Conservation (phyloP, 129 eudicot species). For the Silybum marianum region DNA sequence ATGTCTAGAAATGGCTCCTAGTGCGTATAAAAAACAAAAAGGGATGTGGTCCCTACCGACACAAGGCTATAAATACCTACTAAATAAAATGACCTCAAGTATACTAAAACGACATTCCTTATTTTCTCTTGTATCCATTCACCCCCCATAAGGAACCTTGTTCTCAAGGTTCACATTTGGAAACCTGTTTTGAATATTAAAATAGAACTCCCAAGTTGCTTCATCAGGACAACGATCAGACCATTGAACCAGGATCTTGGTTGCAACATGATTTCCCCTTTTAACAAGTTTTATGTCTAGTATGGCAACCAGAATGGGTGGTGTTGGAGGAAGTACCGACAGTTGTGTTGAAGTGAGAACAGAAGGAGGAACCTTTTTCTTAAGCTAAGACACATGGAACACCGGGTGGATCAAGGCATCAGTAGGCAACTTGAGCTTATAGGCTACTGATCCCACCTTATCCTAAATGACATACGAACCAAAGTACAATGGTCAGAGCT, state of each 20-base stretch:
- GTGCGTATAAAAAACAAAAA: too few species aligned
- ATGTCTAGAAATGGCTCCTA: too few species aligned
- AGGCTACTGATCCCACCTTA: neutral
- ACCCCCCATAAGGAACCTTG: neutral
- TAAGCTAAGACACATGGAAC: neutral
- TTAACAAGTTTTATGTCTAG: neutral
- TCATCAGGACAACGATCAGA: neutral
- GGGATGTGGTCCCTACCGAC: too few species aligned
- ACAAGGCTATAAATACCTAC: neutral
- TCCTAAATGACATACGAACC: neutral
- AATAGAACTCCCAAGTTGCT: neutral
- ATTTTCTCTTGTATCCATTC: neutral
- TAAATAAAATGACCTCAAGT: neutral
- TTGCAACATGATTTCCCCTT: neutral
- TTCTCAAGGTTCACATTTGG: neutral
- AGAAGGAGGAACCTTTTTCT: neutral
- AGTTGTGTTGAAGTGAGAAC: neutral
- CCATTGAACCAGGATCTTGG: neutral
- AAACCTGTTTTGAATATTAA: neutral
- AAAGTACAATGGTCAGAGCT: neutral
- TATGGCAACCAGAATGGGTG: neutral
- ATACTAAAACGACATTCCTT: neutral
- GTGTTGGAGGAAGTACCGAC: neutral
- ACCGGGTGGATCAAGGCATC: neutral
- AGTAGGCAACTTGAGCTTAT: neutral